A percentile compares a stretch with the other conserved stretches of the same genome.
phyloP scores from a whole-genome alignment of 768 basidiomycete species.

The Cystobasidium ongulense region DNA sequence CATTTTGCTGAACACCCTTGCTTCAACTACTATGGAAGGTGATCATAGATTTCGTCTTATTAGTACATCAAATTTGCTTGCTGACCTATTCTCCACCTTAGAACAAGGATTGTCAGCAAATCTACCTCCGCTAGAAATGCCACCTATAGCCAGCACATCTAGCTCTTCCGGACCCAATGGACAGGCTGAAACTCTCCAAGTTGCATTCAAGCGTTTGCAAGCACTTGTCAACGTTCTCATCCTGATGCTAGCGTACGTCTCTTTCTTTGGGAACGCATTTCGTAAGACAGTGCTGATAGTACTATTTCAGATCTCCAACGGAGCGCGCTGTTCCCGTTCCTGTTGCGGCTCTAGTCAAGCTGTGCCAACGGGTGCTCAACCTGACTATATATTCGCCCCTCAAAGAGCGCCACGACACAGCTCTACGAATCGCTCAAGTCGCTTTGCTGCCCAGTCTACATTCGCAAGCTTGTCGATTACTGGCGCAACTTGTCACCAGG shows the following conservation, averaged over 20 bases:
- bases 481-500: conserved; percentile 8
- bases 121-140: conserved; percentile 25
- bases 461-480: conserved; percentile 5
- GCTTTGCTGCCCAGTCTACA: conserved; percentile 23
- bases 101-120: neutral
- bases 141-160: conserved; percentile 5
- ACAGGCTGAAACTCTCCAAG: neutral
- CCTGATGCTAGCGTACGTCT: conserved; percentile 11
- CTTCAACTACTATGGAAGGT: conserved; percentile 22
- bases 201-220: conserved; percentile 1
- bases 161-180: neutral
- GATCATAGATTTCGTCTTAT: neutral
- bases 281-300: neutral
- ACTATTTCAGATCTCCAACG: neutral
- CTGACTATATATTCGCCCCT: conserved; percentile 16
- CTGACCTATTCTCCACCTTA: neutral
- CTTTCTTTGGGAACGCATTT: neutral
- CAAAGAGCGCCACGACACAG: conserved; percentile 1
- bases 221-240: conserved; percentile 6
- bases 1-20: neutral
- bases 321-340: conserved; percentile 30
- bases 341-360: neutral
- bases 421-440: conserved; percentile 1
- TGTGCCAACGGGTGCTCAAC: neutral
- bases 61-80: neutral